A percentile compares a stretch with the other conserved stretches of the same genome.
Conservation (phyloP, 305 asterid genomes). For the Fraxinus xanthoxyloides region DNA sequence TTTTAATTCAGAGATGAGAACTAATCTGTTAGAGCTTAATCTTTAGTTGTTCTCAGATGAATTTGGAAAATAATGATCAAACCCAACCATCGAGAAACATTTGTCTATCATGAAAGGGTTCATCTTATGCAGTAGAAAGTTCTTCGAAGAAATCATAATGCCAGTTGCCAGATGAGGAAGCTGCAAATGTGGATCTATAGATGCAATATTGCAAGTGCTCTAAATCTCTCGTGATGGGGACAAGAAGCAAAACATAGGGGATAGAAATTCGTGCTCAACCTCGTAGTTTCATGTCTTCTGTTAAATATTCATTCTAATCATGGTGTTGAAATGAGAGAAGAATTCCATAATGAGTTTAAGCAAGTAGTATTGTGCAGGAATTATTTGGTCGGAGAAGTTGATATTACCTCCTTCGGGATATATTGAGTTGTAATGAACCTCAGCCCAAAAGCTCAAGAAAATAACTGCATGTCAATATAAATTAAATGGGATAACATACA, state of each 20-base stretch:
- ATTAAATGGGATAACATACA: background rate
- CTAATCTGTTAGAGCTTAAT: background rate
- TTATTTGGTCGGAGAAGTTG: background rate
- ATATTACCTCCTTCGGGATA: constrained; percentile 75
- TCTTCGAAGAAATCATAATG: background rate
- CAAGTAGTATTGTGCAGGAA: background rate
- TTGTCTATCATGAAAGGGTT: background rate
- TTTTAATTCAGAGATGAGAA: background rate
- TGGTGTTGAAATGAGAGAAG: constrained; percentile 2
- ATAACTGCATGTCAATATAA: constrained; percentile 48
- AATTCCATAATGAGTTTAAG: background rate
- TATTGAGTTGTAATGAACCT: constrained; percentile 87
- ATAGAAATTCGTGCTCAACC: background rate
- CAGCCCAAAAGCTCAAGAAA: constrained; percentile 86
- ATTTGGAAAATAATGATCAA: background rate
- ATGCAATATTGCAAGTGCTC: background rate
- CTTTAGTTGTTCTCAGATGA: background rate
- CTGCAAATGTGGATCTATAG: background rate
- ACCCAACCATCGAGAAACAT: background rate
- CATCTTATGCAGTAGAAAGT: background rate
- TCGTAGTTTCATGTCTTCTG: background rate
- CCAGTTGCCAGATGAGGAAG: background rate
- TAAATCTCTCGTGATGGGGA: background rate
- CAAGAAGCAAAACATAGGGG: background rate
- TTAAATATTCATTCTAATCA: background rate